These are phyloP conservation scores for Leptographium lundbergii DNA, from an alignment of 2,329 filamentous ascomycete genomes.

Conservation along the genomic window DNA sequence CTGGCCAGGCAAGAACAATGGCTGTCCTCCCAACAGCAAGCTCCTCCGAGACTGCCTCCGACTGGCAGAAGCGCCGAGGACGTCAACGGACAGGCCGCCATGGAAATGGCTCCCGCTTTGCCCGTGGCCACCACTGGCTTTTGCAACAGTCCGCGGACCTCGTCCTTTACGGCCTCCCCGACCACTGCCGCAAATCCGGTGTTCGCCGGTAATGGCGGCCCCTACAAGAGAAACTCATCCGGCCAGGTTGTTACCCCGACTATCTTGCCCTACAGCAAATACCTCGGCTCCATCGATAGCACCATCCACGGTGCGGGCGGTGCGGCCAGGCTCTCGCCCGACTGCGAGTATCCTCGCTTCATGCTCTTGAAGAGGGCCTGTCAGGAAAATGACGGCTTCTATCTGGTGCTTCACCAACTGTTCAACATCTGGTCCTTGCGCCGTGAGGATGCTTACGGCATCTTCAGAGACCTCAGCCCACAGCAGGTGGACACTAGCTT, in stretches of 20 bases:
- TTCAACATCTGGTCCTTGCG: conserved; percentile 43
- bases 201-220: too few species aligned
- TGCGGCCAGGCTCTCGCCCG: not conserved
- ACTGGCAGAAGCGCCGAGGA: too few species aligned
- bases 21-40: not conserved
- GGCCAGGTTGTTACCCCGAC: not conserved
- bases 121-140: not conserved
- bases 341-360: conserved; percentile 34
- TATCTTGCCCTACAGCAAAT: not conserved
- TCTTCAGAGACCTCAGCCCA: conserved; percentile 19
- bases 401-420: conserved; percentile 51
- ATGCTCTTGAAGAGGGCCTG: conserved; percentile 46
- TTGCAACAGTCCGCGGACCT: not conserved
- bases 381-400: conserved; percentile 43
- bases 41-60: not conserved
- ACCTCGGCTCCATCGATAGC: not conserved
- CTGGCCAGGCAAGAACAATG: not conserved
- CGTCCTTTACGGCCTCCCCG: not conserved
- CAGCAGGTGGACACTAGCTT: conserved; percentile 21
- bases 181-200: not conserved
- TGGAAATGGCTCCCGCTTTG: not conserved
- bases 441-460: conserved; percentile 20
- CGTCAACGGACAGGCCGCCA: not conserved
- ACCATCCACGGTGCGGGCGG: not conserved
- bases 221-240: not conserved